Percentiles rank a stretch among this genome's conserved stretches.
Conservation (phyloP, 257 asterid species). For the Jacaranda mimosifolia region DNA sequence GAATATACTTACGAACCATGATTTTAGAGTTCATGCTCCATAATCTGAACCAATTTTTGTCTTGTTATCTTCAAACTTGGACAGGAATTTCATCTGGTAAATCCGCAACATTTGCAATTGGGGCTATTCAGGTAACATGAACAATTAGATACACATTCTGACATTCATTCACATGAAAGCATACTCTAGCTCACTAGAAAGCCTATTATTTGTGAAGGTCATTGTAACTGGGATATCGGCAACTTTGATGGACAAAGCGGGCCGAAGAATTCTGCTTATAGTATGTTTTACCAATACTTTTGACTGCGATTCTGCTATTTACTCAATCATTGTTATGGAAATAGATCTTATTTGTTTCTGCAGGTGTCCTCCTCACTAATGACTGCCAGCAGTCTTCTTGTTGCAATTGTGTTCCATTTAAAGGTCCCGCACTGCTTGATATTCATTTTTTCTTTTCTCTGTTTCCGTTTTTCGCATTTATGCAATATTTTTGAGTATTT, state of each 20-base stretch:
- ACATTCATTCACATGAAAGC: not conserved
- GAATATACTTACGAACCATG: not conserved
- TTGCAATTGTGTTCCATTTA: constrained; percentile 71
- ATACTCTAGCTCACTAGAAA: constrained; percentile 6
- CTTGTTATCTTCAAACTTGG: constrained; percentile 30
- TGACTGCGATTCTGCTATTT: not conserved
- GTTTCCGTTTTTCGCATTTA: not conserved
- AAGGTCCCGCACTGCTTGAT: constrained; percentile 50
- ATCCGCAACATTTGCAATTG: constrained; percentile 84
- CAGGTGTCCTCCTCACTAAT: constrained; percentile 73
- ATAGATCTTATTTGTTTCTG: constrained; percentile 24
- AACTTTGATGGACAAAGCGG: constrained; percentile 75
- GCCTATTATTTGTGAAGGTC: constrained; percentile 52
- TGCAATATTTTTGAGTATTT: not conserved
- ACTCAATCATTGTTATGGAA: constrained; percentile 7
- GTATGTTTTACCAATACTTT: constrained; percentile 48
- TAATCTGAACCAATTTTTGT: constrained; percentile 19
- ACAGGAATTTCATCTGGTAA: constrained; percentile 79
- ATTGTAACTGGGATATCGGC: constrained; percentile 74
- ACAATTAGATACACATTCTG: not conserved
- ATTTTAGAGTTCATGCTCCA: constrained; percentile 8
- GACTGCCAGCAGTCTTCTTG: constrained; percentile 73
- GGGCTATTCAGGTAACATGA: constrained; percentile 77
- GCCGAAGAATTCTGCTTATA: constrained; percentile 86
- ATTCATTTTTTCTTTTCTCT: not conserved